These are phyloP conservation scores for Croton laevigatus DNA, from an alignment of 441 rosid species.

Conservation along the genomic window DNA sequence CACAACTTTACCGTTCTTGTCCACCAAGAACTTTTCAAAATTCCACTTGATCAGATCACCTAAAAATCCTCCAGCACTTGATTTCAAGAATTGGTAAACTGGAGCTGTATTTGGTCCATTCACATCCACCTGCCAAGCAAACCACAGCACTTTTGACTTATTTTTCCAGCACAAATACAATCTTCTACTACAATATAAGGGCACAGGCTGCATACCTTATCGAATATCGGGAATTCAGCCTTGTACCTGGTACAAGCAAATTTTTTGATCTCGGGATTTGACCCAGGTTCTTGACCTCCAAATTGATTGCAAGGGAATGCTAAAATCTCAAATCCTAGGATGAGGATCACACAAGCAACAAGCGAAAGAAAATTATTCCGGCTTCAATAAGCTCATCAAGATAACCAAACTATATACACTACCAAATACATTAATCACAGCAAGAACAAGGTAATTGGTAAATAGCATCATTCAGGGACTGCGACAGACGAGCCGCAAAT, in stretches of 20 bases:
- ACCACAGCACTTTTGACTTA: background rate
- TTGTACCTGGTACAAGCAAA: constrained; percentile 71
- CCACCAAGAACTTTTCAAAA: constrained; percentile 79
- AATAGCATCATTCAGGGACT: background rate
- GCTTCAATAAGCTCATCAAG: background rate
- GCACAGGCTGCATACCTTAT: constrained; percentile 40
- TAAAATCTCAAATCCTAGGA: constrained; percentile 77
- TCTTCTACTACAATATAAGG: too few species aligned
- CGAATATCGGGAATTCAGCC: constrained; percentile 88
- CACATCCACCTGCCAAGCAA: constrained; percentile 58
- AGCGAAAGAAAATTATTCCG: background rate
- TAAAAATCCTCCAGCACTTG: constrained; percentile 70
- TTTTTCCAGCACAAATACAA: background rate
- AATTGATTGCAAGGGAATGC: constrained; percentile 98
- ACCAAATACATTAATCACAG: background rate
- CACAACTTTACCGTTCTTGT: constrained; percentile 75
- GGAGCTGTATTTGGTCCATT: constrained; percentile 81
- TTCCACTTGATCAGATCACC: constrained; percentile 91
- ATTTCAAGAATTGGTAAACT: constrained; percentile 79
- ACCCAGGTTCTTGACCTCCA: constrained; percentile 85
- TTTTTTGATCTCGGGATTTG: constrained; percentile 65
- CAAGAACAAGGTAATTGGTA: too few species aligned
- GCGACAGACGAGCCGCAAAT: background rate
- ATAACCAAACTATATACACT: background rate
- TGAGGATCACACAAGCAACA: background rate